Evolutionary conservation across 2,329 filamentous ascomycete genomes (phyloP).

Genomic region (Fusarium begoniae): DNA sequence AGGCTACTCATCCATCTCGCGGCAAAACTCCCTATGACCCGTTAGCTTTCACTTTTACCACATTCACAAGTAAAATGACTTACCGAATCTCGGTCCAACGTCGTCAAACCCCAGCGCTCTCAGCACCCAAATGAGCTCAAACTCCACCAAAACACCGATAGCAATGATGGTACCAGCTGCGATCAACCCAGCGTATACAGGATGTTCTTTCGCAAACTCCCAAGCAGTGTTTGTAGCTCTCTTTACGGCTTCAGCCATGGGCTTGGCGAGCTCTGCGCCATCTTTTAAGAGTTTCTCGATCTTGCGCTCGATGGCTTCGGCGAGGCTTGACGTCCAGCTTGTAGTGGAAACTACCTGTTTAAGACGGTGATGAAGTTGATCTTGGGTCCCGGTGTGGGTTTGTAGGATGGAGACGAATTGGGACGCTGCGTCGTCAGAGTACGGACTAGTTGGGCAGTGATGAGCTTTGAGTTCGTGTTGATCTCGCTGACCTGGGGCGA

Average conservation of each 20-base stretch:
- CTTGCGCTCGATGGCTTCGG: slow-evolving; percentile 22
- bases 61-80: neutral
- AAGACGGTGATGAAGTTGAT: slow-evolving; percentile 7
- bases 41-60: fast-evolving
- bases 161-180: slow-evolving; percentile 25
- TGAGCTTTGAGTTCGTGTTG: neutral
- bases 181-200: slow-evolving; percentile 31
- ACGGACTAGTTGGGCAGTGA: neutral
- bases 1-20: slow-evolving; percentile 39
- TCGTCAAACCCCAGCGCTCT: slow-evolving; percentile 33
- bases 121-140: slow-evolving; percentile 34
- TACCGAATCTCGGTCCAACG: slow-evolving; percentile 28
- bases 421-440: slow-evolving; percentile 16
- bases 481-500: neutral
- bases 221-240: slow-evolving; percentile 7
- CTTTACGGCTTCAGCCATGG: slow-evolving; percentile 19
- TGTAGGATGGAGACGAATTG: slow-evolving; percentile 23
- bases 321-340: slow-evolving; percentile 32
- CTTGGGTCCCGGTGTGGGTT: neutral
- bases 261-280: slow-evolving; percentile 5
- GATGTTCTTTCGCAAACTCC: slow-evolving; percentile 35
- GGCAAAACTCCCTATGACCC: slow-evolving; percentile 30
- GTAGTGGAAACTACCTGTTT: slow-evolving; percentile 13
- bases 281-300: slow-evolving; percentile 25
- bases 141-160: slow-evolving; percentile 28